Evolutionary conservation across 148 eudicot genomes (phyloP).

Genomic region (Rhododendron kiyosumense): DNA sequence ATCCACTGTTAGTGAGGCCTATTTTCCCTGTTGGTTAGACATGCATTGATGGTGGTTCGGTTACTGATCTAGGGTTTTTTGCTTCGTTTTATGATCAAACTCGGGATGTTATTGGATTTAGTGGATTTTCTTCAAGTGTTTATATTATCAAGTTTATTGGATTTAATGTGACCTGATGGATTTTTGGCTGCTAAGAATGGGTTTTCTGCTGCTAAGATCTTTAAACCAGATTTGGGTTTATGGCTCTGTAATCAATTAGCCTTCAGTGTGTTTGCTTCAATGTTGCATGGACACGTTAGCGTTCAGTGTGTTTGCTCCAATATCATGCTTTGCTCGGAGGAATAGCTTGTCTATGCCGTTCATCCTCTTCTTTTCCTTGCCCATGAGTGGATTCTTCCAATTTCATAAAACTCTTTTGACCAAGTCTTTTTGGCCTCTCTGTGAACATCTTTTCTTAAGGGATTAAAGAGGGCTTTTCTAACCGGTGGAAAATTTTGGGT

Average conservation of each 20-base stretch:
- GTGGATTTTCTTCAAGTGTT: neutral
- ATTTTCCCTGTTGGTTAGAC: constrained; percentile 12
- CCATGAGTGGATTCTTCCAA: neutral
- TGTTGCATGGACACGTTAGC: neutral
- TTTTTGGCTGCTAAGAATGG: neutral
- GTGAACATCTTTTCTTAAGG: neutral
- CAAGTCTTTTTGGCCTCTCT: neutral
- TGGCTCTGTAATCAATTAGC: neutral
- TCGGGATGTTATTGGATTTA: neutral
- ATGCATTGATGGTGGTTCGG: constrained; percentile 1
- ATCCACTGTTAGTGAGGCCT: neutral
- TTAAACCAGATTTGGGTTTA: neutral
- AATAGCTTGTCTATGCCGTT: neutral
- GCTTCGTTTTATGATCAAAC: neutral
- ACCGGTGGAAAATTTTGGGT: neutral
- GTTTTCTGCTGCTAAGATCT: neutral
- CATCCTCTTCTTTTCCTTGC: neutral
- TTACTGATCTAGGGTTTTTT: constrained; percentile 7
- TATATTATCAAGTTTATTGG: neutral
- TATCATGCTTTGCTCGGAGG: neutral
- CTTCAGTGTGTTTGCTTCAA: neutral
- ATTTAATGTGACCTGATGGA: neutral
- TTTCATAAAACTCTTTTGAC: neutral
- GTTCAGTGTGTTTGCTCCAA: neutral
- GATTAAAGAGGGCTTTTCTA: neutral